These are phyloP conservation scores for Chaetomidium leptoderma DNA, from an alignment of 495 filamentous ascomycete genomes.

Conservation along the genomic window DNA sequence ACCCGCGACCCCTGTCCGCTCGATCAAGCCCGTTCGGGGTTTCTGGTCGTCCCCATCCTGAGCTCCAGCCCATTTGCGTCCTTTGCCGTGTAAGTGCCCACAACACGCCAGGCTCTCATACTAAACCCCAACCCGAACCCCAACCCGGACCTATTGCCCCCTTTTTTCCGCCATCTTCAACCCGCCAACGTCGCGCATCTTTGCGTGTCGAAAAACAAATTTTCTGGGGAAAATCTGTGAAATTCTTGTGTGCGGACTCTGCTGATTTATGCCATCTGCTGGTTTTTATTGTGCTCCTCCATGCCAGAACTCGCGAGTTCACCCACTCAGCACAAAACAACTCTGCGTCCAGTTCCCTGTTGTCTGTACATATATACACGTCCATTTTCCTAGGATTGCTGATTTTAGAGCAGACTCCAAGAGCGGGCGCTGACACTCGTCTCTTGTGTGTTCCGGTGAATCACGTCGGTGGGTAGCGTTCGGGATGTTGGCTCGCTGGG, in stretches of 20 bases:
- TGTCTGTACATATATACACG: too few relatives aligned
- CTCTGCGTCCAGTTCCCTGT: too few relatives aligned
- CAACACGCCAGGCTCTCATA: neutral
- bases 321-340: too few relatives aligned
- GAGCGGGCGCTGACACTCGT: too few relatives aligned
- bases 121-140: slow-evolving; percentile 6
- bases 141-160: neutral
- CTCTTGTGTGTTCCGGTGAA: too few relatives aligned
- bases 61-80: neutral
- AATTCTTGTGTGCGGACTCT: neutral
- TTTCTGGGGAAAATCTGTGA: neutral
- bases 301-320: too few relatives aligned
- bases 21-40: neutral
- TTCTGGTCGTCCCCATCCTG: neutral
- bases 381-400: too few relatives aligned
- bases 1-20: neutral
- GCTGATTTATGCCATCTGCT: neutral
- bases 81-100: neutral
- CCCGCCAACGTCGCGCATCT: neutral
- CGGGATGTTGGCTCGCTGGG: neutral
- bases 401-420: too few relatives aligned
- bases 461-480: neutral
- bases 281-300: too few relatives aligned
- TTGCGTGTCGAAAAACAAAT: neutral
- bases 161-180: neutral